These are phyloP conservation scores for Blastobotrys illinoisensis DNA, from an alignment of 1,139 yeast species.

Conservation along the genomic window DNA sequence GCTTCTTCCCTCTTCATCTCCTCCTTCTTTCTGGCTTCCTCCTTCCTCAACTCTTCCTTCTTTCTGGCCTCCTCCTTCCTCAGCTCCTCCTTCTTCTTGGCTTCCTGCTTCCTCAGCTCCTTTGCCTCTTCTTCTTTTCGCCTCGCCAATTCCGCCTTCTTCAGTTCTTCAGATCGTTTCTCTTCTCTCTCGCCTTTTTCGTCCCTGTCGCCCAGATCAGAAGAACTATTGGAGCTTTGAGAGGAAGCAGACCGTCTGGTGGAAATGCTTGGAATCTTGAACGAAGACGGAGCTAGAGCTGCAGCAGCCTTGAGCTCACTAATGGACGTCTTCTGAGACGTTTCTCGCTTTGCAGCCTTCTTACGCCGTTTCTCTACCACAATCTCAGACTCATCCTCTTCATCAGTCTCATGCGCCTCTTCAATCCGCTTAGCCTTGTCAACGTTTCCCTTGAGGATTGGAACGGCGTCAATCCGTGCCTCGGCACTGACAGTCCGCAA, in stretches of 20 bases:
- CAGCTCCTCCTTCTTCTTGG: neutral
- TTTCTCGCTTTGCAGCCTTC: neutral
- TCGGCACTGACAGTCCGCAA: constrained; percentile 11
- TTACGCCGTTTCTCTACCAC: neutral
- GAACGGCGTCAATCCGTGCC: constrained; percentile 14
- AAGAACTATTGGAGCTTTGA: neutral
- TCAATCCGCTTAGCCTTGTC: neutral
- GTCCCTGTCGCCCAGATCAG: constrained; percentile 3
- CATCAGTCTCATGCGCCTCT: neutral
- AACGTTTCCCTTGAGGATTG: constrained; percentile 6
- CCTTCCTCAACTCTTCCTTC: neutral
- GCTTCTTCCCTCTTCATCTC: neutral
- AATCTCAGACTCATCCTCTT: neutral
- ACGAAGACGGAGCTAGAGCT: neutral
- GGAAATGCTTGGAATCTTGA: neutral
- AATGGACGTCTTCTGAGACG: neutral
- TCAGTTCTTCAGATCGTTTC: constrained; percentile 4
- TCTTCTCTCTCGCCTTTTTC: constrained; percentile 1
- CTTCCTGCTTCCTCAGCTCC: neutral
- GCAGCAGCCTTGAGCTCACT: neutral
- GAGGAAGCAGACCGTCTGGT: neutral
- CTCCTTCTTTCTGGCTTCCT: neutral
- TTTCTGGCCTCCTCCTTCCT: neutral
- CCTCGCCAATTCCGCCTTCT: constrained; percentile 4
- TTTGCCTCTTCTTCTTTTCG: constrained; percentile 3